Evolutionary conservation across 164 flowering plant genomes (phyloP).

Genomic region (Vitis cinerea): DNA sequence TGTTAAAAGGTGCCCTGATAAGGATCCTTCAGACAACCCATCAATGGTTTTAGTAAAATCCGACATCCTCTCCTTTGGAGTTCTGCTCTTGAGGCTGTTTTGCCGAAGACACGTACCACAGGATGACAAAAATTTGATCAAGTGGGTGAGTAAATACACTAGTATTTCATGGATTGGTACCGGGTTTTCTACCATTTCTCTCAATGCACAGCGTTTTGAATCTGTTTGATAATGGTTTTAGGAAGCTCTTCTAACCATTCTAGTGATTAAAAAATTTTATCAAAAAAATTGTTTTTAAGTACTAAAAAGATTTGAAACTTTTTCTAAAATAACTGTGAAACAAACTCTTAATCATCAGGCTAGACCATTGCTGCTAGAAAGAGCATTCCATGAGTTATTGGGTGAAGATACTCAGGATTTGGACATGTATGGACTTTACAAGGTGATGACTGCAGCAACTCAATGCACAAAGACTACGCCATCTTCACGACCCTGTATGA

Average conservation of each 20-base stretch:
- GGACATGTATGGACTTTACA: conserved; percentile 33
- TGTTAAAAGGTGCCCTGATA: conserved; percentile 15
- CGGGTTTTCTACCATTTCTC: too few species aligned
- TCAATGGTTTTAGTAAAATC: conserved; percentile 21
- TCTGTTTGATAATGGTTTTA: too few species aligned
- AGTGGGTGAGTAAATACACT: conserved; percentile 25
- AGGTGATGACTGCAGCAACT: conserved; percentile 34
- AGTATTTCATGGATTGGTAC: too few species aligned
- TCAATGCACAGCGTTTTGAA: too few species aligned
- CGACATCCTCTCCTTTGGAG: conserved; percentile 37
- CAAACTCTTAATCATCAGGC: conserved; percentile 18
- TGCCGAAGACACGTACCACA: conserved; percentile 25
- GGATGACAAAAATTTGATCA: conserved; percentile 23
- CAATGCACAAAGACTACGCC: conserved; percentile 27
- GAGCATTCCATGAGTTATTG: conserved; percentile 31
- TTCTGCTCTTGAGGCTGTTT: conserved; percentile 39
- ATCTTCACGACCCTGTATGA: conserved; percentile 24
- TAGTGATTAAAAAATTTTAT: too few species aligned
- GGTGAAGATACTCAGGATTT: conserved; percentile 25
- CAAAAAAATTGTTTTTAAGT: too few species aligned
- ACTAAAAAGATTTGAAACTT: too few species aligned
- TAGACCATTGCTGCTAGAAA: conserved; percentile 21
- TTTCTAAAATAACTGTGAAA: too few species aligned
- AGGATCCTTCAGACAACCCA: conserved; percentile 7
- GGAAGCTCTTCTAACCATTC: too few species aligned